Conservation (phyloP, 192 early-diverging fungal genomes). For the Gryganskiella cystojenkinii region DNA sequence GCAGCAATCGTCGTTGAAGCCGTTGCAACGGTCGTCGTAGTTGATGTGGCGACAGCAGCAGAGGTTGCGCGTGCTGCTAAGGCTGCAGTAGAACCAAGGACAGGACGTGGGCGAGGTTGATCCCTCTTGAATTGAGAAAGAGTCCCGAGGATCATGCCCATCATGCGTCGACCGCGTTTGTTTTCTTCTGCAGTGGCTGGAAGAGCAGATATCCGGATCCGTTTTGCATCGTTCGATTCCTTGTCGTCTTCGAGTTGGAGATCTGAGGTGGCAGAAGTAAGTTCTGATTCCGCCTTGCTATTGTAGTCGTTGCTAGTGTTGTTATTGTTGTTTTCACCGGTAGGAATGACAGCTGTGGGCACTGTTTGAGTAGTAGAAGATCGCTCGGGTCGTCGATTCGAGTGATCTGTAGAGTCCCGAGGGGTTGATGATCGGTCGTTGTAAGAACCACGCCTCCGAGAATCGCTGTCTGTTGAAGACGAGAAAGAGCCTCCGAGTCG, state of each 20-base stretch:
- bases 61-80: not conserved
- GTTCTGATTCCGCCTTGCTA: not conserved
- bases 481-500: not conserved
- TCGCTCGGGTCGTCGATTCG: too few relatives aligned
- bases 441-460: not conserved
- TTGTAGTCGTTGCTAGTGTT: not conserved
- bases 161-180: constrained; percentile 35
- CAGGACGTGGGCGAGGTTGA: not conserved
- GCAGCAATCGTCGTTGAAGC: too few relatives aligned
- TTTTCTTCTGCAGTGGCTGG: constrained; percentile 23
- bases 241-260: not conserved
- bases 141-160: constrained; percentile 50
- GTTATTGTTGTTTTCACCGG: not conserved
- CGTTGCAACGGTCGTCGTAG: not conserved
- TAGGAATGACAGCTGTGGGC: not conserved
- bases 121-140: constrained; percentile 33
- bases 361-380: too few relatives aligned
- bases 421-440: too few relatives aligned
- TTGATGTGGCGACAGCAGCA: not conserved
- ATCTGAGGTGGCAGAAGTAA: not conserved
- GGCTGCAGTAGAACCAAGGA: not conserved
- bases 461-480: not conserved
- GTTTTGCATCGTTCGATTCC: not conserved
- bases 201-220: not conserved
- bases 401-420: not conserved